Percentiles rank a stretch among this genome's conserved stretches.
phyloP scores from a whole-genome alignment of 2,329 filamentous ascomycete species.

The Cucurbitaria berberidis region DNA sequence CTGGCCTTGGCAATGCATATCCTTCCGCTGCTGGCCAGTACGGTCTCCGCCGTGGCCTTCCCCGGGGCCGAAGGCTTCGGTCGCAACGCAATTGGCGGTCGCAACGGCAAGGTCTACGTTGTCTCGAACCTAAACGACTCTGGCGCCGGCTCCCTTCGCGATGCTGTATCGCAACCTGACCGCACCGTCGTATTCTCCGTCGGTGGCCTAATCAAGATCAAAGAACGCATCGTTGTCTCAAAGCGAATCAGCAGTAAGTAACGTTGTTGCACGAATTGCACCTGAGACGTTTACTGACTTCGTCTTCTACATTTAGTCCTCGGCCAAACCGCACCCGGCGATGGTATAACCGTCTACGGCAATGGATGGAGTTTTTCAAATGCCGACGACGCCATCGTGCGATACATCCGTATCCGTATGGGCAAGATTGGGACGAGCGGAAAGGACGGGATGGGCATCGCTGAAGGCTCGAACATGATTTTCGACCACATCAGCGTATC shows the following conservation, averaged over 20 bases:
- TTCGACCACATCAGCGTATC: constrained; percentile 62
- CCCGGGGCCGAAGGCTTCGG: constrained; percentile 60
- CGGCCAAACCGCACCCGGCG: constrained; percentile 59
- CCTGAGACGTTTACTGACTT: no score
- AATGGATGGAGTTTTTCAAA: constrained; percentile 61
- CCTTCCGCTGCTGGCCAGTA: constrained; percentile 23
- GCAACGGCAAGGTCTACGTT: constrained; percentile 56
- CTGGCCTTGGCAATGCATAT: constrained; percentile 19
- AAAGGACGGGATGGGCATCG: constrained; percentile 62
- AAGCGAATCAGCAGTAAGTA: constrained; percentile 58
- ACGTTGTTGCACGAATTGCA: no score
- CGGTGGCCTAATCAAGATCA: constrained; percentile 59
- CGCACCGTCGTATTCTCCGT: constrained; percentile 60
- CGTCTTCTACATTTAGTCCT: no score
- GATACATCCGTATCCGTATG: constrained; percentile 64
- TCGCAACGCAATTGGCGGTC: constrained; percentile 55
- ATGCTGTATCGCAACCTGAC: constrained; percentile 57
- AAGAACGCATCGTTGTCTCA: constrained; percentile 54
- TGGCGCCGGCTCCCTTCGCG: constrained; percentile 58
- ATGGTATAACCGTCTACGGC: constrained; percentile 60
- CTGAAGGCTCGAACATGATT: constrained; percentile 61
- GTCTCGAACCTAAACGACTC: constrained; percentile 58
- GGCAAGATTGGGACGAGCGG: constrained; percentile 58
- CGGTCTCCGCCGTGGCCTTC: constrained; percentile 49
- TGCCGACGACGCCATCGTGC: constrained; percentile 60